Base-by-base conservation (phyloP, 2,329 filamentous ascomycete genomes). In the Trichoderma sp. region DNA sequence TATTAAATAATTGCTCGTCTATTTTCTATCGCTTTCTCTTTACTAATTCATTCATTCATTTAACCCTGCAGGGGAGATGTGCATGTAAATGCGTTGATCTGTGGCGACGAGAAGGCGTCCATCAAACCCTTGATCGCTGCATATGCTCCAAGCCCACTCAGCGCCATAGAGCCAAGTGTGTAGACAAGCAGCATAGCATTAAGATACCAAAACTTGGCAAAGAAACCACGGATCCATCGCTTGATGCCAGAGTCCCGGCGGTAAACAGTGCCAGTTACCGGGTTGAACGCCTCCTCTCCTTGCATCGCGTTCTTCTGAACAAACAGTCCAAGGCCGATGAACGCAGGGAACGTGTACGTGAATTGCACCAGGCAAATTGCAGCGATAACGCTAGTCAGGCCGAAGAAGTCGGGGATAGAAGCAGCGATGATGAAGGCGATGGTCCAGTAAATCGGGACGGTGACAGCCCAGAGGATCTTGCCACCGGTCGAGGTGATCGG, bases 371-470 rank as follows among this genome's bases (percentile, higher is more conserved):
- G 87, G 75, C 85, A 87, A 2, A 87, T 78, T 2, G 87, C 87
- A 4, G 84, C 84, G 24, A 89, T 84, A 57, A 90, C 80, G 3
- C 82, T 82, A 28, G 82, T 80, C 57, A 87, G 78, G 60, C 82
- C 82, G 9, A 81, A 82, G 72, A 87, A 84, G 73, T 88, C 82
- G 28, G 88, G 88, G 26, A 90, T 85, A 1, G 85, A 84, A 6
- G 85, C 85, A 2, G 83, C 85, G 64, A 90, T 78, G 28, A 88
- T 76, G 74, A 89, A 90, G 3, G 88, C 88, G 7, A 87, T 73
- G 9, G 78, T 78, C 88, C 88, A 90, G 79, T 89, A 90, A 5
- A 88, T 74, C 0, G 87, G 88, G 2, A 88, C 84, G 3, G 89
- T 75, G 34, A 71, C 78, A 7, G 82, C 81, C 83, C 86, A 90